Percentiles rank a stretch among this genome's conserved stretches.
Evolutionary conservation across 176 grass and related monocot genomes (phyloP).

Genomic region (Musa beccarii): DNA sequence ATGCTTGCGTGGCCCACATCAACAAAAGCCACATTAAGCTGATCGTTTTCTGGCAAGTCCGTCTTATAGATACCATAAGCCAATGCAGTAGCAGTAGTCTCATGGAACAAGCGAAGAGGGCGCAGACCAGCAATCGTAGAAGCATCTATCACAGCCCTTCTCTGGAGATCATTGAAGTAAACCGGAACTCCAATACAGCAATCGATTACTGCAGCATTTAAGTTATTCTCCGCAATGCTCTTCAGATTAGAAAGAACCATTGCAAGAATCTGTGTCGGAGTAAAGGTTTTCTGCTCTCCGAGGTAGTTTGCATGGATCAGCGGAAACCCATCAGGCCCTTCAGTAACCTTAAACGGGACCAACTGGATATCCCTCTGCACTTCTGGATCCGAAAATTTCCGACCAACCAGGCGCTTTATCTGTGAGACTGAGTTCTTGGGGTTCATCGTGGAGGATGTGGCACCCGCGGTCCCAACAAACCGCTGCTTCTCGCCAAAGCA

Average conservation of each 20-base stretch:
- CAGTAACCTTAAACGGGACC: constrained; percentile 57
- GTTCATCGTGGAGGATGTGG: constrained; percentile 65
- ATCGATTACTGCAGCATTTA: constrained; percentile 44
- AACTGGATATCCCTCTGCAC: constrained; percentile 47
- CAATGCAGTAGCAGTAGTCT: constrained; percentile 72
- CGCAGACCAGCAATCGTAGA: constrained; percentile 52
- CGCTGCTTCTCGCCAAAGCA: constrained; percentile 93
- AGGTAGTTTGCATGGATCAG: constrained; percentile 52
- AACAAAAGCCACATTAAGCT: constrained; percentile 67
- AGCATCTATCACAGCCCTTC: constrained; percentile 69
- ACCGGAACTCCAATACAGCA: constrained; percentile 85
- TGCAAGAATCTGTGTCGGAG: constrained; percentile 66
- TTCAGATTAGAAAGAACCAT: constrained; percentile 86
- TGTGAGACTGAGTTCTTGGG: constrained; percentile 80
- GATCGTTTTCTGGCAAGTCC: constrained; percentile 61
- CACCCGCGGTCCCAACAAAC: constrained; percentile 57
- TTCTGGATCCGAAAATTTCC: constrained; percentile 56
- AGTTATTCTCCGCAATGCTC: constrained; percentile 63
- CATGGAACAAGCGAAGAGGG: constrained; percentile 63
- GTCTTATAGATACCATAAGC: constrained; percentile 91
- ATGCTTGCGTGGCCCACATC: constrained; percentile 84
- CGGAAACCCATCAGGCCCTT: constrained; percentile 56
- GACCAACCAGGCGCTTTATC: constrained; percentile 68
- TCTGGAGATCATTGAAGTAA: constrained; percentile 78
- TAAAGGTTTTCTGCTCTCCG: constrained; percentile 47